Percentiles rank a stretch among this genome's conserved stretches.
Conservation (phyloP, 2,329 filamentous ascomycete species). For the Scedosporium boydii region DNA sequence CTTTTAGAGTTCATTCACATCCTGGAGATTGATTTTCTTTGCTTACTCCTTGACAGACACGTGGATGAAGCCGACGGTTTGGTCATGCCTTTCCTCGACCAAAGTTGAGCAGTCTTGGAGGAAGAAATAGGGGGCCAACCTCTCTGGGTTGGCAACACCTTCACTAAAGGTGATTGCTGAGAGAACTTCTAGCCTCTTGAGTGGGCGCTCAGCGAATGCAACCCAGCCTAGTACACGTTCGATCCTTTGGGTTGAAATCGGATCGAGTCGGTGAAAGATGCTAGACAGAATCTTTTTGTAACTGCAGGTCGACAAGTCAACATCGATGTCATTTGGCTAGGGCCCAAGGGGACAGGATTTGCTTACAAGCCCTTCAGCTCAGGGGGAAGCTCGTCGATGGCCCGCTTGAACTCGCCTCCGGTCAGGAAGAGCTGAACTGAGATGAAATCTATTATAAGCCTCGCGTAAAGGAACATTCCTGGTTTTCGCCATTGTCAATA, state of each 20-base stretch:
- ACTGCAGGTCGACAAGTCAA: constrained; percentile 9
- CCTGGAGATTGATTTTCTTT: not conserved
- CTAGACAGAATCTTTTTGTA: constrained; percentile 19
- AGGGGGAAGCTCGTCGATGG: constrained; percentile 14
- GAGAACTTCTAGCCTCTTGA: constrained; percentile 20
- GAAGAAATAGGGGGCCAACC: constrained; percentile 14
- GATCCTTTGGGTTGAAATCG: constrained; percentile 17
- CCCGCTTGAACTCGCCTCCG: constrained; percentile 14
- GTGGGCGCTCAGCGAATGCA: constrained; percentile 21
- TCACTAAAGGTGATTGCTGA: constrained; percentile 20
- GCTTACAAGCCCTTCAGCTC: constrained; percentile 18
- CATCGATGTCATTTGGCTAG: not conserved
- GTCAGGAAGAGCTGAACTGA: not conserved
- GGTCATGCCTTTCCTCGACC: constrained; percentile 13
- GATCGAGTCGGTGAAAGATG: constrained; percentile 14
- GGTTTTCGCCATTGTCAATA: too few species aligned
- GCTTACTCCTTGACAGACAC: constrained; percentile 16
- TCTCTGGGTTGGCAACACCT: constrained; percentile 4
- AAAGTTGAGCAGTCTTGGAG: constrained; percentile 13
- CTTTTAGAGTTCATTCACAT: too few species aligned
- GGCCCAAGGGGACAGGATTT: not conserved
- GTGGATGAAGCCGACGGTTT: constrained; percentile 15
- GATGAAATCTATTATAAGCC: not conserved
- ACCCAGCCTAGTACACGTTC: constrained; percentile 22
- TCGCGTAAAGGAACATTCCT: not conserved